Conservation (phyloP, 257 asterid genomes). For the Gynochthodes officinalis region DNA sequence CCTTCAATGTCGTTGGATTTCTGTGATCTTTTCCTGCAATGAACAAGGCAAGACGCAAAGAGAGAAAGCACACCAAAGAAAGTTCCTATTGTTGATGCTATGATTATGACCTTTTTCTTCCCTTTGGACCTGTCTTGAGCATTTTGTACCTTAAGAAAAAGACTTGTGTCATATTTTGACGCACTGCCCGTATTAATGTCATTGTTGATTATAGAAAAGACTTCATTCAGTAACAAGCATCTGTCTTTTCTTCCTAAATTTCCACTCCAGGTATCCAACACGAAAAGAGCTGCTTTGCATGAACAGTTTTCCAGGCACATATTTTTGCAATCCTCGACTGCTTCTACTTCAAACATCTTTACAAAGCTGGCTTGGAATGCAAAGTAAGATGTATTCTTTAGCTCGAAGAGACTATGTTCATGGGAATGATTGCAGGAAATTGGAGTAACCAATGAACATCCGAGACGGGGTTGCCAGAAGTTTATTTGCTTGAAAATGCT, state of each 20-base stretch:
- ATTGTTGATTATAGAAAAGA: slow-evolving; percentile 13
- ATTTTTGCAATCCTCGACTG: slow-evolving; percentile 19
- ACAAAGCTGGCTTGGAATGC: background rate
- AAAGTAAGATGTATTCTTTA: slow-evolving; percentile 5
- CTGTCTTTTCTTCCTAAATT: background rate
- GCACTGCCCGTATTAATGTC: background rate
- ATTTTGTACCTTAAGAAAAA: slow-evolving; percentile 22
- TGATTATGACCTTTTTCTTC: background rate
- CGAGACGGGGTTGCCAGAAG: slow-evolving; percentile 13
- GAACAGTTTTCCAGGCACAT: slow-evolving; percentile 20
- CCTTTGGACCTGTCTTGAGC: background rate
- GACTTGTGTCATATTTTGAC: background rate
- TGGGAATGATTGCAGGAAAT: slow-evolving; percentile 15
- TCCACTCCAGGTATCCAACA: background rate
- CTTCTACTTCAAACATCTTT: background rate
- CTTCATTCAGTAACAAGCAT: slow-evolving; percentile 16
- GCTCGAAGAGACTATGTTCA: slow-evolving; percentile 17
- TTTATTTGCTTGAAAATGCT: slow-evolving; percentile 8
- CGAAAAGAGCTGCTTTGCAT: slow-evolving; percentile 29
- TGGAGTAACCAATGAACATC: slow-evolving; percentile 18
- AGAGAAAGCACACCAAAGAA: background rate
- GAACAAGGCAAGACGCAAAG: background rate
- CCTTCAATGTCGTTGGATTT: slow-evolving; percentile 1
- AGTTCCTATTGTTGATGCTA: slow-evolving; percentile 5
- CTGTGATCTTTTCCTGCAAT: background rate